Percentiles rank a stretch among this genome's conserved stretches.
These are phyloP conservation scores for Pelargonium australe DNA, from an alignment of 441 rosid genomes.

Conservation along the genomic window DNA sequence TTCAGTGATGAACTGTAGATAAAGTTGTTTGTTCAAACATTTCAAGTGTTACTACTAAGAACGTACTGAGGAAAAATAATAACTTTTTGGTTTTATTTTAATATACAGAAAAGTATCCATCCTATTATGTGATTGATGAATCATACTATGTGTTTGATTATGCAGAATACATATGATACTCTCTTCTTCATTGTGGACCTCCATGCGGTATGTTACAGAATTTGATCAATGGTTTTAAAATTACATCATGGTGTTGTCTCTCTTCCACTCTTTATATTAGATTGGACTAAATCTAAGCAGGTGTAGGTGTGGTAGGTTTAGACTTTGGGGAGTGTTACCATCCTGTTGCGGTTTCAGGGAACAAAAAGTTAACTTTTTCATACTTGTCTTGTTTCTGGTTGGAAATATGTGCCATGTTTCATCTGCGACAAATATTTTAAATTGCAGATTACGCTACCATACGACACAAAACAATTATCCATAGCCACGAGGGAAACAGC, in stretches of 20 bases:
- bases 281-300: background rate
- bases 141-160: constrained; percentile 15
- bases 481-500: constrained; percentile 81
- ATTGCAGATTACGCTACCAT: constrained; percentile 67
- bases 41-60: background rate
- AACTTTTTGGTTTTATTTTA: background rate
- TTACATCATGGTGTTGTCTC: background rate
- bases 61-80: background rate
- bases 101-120: background rate
- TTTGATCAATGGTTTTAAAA: constrained; percentile 8
- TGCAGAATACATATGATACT: constrained; percentile 78
- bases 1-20: background rate
- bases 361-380: background rate
- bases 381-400: constrained; percentile 5
- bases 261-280: background rate
- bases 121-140: constrained; percentile 1
- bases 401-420: constrained; percentile 7
- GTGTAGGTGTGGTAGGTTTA: no score
- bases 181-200: constrained; percentile 83
- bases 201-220: constrained; percentile 59
- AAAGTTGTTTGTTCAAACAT: background rate
- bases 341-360: background rate
- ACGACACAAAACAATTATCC: constrained; percentile 57
- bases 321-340: no score
- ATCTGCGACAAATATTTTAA: background rate